Evolutionary conservation across 2,329 filamentous ascomycete species (phyloP), one percentile per base, ranked within the genome.

Genomic region (Microcera coccophila): DNA sequence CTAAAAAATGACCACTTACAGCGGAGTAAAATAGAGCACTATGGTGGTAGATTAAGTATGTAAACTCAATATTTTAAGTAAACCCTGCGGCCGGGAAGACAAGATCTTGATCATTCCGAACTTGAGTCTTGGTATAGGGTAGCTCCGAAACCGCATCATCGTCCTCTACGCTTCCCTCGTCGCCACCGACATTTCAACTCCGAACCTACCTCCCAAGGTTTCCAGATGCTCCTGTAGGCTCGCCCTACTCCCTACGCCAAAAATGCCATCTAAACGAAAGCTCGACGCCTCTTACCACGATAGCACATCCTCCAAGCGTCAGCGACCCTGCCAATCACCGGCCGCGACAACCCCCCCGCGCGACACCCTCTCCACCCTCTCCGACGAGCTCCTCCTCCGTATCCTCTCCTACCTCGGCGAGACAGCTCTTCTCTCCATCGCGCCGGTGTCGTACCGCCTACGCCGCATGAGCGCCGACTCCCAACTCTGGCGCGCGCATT

Each of bases 401-500:
- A 86, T 96, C 47, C 73, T 96, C 26, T 85, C 85, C 4, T 85
- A 81, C 60, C 74, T 95, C n/a, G 70, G 85, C 2, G 78, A 87
- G 21, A 68, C 75, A 7, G 78, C 84, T 20, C 76, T 97, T 8
- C 73, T 89, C 40, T 69, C 72, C 39, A 72, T 78, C 26, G 70
- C 74, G 5, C 70, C 81, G 41, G 74, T 90, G n/a, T 96, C 89
- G 2, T 80, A 70, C 41, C 87, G 86, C 45, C 85, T 95, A 59
- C 74, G 82, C 54, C 74, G 73, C 29, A 75, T 97, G 15, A 78
- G 87, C 7, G 75, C 78, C 41, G 93, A 97, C 64, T 85, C 85
- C 1, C 89, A 96, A 62, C 71, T 97, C 43, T 98, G 93, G 93
- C 93, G 91, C 63, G 77, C 78, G 12, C 79, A 89, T 38, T 98